Base-by-base conservation (phyloP, 176 grass and related monocot species). In the Oryza longistaminata region DNA sequence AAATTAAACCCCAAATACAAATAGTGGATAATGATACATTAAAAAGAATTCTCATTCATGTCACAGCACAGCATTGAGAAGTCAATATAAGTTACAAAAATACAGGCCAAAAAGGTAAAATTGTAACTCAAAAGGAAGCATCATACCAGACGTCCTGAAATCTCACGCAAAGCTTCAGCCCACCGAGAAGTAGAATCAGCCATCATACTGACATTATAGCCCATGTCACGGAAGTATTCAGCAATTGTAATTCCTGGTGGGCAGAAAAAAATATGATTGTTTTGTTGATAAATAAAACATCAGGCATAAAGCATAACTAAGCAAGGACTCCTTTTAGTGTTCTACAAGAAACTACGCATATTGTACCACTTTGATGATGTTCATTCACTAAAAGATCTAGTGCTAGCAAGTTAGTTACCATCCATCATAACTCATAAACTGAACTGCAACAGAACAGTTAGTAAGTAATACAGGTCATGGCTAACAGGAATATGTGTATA, bases 171-270 rank as follows among this genome's bases (percentile, higher is more conserved):
- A 17, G 93, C 93, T 86, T 95, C 93, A 13, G 90, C 93, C 93
- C 93, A 95, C 44, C 93, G 86, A 16, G 90, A 95, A 15, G 93
- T 95, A 24, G 93, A 95, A 78, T 95, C 93, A 87, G 93, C 90
- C 93, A 95, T 95, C 93, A 95, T 95, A 85, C 93, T 95, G 78
- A 95, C 93, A 91, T 95, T 95, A 55, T 95, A 95, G 62, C 93
- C 93, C 93, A 95, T 92, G 82, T 95, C 93, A 79, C 93, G 88
- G 76, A 95, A 95, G 73, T 95, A 95, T 88, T 95, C 93, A 79
- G 93, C 93, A 74, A 95, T 88, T 0, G 90, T 95, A 83, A 95
- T 95, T 66, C 93, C 93, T 92, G 75, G 61, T 83, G 48, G 67
- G 64, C 22, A 76, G 15, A 11, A 31, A 70, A 69, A 65, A 73